These are phyloP conservation scores for Ajuga chamaepitys DNA, from an alignment of 257 asterid genomes.

Conservation along the genomic window DNA sequence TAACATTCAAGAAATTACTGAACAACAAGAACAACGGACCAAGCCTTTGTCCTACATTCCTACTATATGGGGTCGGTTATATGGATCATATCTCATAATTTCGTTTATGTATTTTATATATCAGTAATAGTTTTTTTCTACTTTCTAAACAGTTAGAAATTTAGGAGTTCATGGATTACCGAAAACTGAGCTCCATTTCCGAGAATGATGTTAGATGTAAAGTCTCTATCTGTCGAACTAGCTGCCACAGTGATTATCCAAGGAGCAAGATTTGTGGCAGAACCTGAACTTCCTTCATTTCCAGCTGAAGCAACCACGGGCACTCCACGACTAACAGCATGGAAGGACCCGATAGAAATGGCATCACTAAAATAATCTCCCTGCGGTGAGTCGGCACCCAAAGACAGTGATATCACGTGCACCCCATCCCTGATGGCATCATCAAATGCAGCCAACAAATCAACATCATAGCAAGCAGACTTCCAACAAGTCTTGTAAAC, in stretches of 20 bases:
- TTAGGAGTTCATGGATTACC: conserved; percentile 31
- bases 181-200: conserved; percentile 58
- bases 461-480: conserved; percentile 81
- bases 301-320: conserved; percentile 86
- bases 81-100: too few relatives aligned
- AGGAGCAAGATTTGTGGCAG: conserved; percentile 83
- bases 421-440: conserved; percentile 91
- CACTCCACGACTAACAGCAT: conserved; percentile 74
- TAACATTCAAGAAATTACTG: conserved; percentile 4
- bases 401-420: conserved; percentile 63
- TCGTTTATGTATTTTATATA: too few relatives aligned
- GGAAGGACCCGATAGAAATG: conserved; percentile 85
- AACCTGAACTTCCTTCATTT: conserved; percentile 62
- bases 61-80: too few relatives aligned
- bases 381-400: conserved; percentile 79
- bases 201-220: conserved; percentile 57
- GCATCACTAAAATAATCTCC: conserved; percentile 82
- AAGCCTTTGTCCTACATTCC: too few relatives aligned
- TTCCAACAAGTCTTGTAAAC: conserved; percentile 86
- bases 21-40: not conserved
- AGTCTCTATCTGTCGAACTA: conserved; percentile 72
- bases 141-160: not conserved
- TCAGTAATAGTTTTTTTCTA: too few relatives aligned
- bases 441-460: conserved; percentile 90
- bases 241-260: conserved; percentile 96